Evolutionary conservation across 164 flowering plant genomes (phyloP), one percentile per base, ranked within the genome.

Genomic region (Aristolochia californica): DNA sequence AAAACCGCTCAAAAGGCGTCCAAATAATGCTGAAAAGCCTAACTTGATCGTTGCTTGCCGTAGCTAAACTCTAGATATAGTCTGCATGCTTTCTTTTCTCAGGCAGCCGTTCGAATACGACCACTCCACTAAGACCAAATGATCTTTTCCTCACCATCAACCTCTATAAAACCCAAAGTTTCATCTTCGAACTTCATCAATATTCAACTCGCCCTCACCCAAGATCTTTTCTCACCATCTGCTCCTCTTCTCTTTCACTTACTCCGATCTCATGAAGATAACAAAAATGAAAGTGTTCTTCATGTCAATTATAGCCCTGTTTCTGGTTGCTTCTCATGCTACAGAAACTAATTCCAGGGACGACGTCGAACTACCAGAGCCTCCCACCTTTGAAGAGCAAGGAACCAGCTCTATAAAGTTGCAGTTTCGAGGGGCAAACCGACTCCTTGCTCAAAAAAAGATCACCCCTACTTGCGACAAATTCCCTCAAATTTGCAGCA

Each of bases 391-490:
- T n/a, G 47, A 44, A n/a, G 13, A 44, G 47, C 8, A 18, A 4
- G 21, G 3, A 48, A 16, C 51, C 18, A 9, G 21, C 8, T 12
- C 21, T 2, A 48, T 16, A 4, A 9, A 20, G 10, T n/a, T 18
- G 21, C 21, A 48, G 7, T 28, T 52, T 23, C 43, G 18, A 27
- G 62, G 53, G 25, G 28, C 26, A 5, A 55, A 57, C 45, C 65
- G 65, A n/a, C 45, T 55, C 45, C 65, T 62, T 20, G 59, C 53
- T 12, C 27, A 57, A 0, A 48, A 47, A 21, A 53, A 43, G 27
- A 25, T 50, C 26, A 45, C 47, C 22, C 60, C 43, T 45, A 62
- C 63, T 9, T 68, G 71, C 43, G 26, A 68, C 55, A 58, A 58
- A 30, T 45, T 15, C 27, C 71, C 67, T 9, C 58, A 58, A 28